Percentiles rank a stretch among this genome's conserved stretches.
Evolutionary conservation across 805 yeast species (phyloP).

Genomic region (Hanseniaspora jakobsenii): DNA sequence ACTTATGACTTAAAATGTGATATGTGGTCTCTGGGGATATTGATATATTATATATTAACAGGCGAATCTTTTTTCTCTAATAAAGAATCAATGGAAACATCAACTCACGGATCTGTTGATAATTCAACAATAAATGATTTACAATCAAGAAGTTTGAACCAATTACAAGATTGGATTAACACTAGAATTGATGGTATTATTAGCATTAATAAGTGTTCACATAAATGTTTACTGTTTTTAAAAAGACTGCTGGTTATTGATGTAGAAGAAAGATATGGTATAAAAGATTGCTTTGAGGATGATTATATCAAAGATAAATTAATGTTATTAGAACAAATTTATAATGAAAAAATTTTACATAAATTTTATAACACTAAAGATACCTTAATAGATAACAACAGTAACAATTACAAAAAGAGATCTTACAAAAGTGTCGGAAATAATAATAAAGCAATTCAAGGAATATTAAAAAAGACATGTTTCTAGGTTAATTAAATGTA

Average conservation of each 20-base stretch:
- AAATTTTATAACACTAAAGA: too few species aligned
- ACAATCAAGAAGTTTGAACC: not conserved
- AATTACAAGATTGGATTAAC: not conserved
- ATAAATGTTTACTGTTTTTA: not conserved
- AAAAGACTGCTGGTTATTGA: slow-evolving; percentile 3
- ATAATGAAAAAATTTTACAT: not conserved
- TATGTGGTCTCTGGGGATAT: slow-evolving; percentile 58
- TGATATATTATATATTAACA: slow-evolving; percentile 45
- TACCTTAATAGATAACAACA: too few species aligned
- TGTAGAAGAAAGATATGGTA: not conserved
- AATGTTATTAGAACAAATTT: not conserved
- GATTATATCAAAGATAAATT: not conserved
- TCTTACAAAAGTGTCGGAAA: too few species aligned
- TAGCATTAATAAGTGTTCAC: not conserved
- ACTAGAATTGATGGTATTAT: not conserved
- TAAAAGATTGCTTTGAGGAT: not conserved
- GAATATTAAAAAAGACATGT: too few species aligned
- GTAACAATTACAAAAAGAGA: too few species aligned
- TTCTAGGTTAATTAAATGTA: too few species aligned
- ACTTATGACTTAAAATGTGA: slow-evolving; percentile 52
- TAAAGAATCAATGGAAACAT: slow-evolving; percentile 26
- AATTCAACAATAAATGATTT: not conserved
- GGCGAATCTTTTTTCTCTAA: slow-evolving; percentile 53
- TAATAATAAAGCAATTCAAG: too few species aligned
- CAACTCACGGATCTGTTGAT: not conserved